Percentiles rank a stretch among this genome's conserved stretches.
These are phyloP conservation scores for Candida wancherniae DNA, from an alignment of 805 yeast species.

Conservation along the genomic window DNA sequence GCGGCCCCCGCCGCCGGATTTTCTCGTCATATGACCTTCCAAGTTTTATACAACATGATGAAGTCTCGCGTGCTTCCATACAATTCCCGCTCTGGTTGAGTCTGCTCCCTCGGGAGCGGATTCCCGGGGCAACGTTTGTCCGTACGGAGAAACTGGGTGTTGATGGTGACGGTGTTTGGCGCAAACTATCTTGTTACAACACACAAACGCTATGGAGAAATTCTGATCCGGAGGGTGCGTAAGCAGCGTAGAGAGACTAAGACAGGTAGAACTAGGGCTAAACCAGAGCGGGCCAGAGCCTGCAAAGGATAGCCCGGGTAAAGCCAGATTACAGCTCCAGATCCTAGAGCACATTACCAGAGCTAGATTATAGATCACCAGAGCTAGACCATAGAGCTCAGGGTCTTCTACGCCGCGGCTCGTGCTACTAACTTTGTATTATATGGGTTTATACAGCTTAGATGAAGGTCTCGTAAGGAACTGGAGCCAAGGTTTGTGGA, in stretches of 20 bases:
- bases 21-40: constrained; percentile 53
- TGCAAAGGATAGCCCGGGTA: no score
- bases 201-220: constrained; percentile 38
- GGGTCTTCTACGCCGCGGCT: neutral
- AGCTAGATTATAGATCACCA: no score
- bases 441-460: constrained; percentile 40
- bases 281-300: no score
- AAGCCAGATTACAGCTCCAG: no score
- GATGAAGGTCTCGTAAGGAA: constrained; percentile 99
- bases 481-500: constrained; percentile 98
- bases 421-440: constrained; percentile 6
- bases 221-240: constrained; percentile 41
- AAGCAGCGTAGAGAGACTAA: no score
- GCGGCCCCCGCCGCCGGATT: constrained; percentile 10
- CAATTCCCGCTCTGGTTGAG: constrained; percentile 43
- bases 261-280: no score
- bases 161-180: constrained; percentile 47
- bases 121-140: constrained; percentile 31
- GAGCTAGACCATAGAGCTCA: no score
- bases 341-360: no score
- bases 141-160: constrained; percentile 38
- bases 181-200: constrained; percentile 46
- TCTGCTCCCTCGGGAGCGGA: constrained; percentile 20
- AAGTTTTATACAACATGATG: constrained; percentile 61
- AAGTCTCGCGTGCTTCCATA: constrained; percentile 50